Conservation (phyloP, 768 basidiomycete species). For the Tricholoma matsutake region DNA sequence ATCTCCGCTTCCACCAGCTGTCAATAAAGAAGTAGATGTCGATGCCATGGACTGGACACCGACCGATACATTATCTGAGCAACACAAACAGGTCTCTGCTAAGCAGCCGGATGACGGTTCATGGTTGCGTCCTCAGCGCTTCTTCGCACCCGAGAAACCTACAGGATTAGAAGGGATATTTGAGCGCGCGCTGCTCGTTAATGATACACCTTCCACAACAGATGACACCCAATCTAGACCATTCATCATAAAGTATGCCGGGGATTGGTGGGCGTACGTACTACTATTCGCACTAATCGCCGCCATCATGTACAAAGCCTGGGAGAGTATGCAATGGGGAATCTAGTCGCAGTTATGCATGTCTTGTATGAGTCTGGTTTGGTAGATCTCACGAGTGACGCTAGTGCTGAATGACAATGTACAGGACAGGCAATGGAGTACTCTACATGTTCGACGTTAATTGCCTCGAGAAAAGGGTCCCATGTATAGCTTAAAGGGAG, state of each 20-base stretch:
- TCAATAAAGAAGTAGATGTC: conserved; percentile 32
- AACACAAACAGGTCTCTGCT: conserved; percentile 18
- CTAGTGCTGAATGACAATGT: background rate
- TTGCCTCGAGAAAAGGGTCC: background rate
- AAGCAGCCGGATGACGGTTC: conserved; percentile 34
- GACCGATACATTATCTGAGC: conserved; percentile 33
- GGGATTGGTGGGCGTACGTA: conserved; percentile 36
- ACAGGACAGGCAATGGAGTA: background rate
- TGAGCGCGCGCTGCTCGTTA: conserved; percentile 53
- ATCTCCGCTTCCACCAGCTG: conserved; percentile 21
- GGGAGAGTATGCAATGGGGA: conserved; percentile 5
- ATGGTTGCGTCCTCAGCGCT: conserved; percentile 68
- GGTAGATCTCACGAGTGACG: background rate
- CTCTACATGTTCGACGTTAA: background rate
- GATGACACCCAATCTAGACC: background rate
- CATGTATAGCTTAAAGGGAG: background rate
- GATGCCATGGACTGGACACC: conserved; percentile 67
- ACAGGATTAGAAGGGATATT: conserved; percentile 75
- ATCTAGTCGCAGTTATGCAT: background rate
- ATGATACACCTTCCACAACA: conserved; percentile 31
- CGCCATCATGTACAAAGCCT: conserved; percentile 23
- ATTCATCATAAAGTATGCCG: conserved; percentile 16
- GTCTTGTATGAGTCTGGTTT: background rate
- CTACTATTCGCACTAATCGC: conserved; percentile 27
- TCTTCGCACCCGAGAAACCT: conserved; percentile 75